Base-by-base conservation (phyloP, 306 rosid species). In the Gillenia trifoliata region DNA sequence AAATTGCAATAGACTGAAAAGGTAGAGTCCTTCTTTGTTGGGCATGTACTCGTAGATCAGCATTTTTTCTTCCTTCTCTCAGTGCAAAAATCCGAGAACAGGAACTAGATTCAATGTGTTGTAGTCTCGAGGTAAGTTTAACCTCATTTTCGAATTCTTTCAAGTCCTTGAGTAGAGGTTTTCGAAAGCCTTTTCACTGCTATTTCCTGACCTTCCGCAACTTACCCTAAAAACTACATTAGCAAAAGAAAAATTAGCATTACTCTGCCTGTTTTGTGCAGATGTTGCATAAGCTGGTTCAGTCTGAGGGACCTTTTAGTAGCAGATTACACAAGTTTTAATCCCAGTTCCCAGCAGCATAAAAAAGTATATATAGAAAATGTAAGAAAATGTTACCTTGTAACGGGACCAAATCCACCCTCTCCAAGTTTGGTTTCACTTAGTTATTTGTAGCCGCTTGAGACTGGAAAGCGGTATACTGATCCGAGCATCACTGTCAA, bases 141-240 rank as follows among this genome's bases (percentile, higher is more conserved):
- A 86, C 85, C 72, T 88, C 93, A 68, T 82, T 88, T 70, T 76
- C 56, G 57, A 88, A 86, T 64, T 89, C 90, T 63, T n/a, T 78
- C 83, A 31, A 65, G 71, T 33, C 89, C 89, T 70, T 86, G 90
- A 49, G 60, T 72, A 2, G 89, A 88, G 13, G 80, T 60, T 66
- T 78, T 78, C 26, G 90, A 86, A 59, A 85, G 77, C 36, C 79
- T 81, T 60, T 86, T 89, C 22, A 84, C 85, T 1, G 93, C 88
- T 55, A 89, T 72, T 76, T 81, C 83, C 22, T 57, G 69, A 6
- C 78, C 87, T 31, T 34, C 16, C 74, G 59, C 47, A 83, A 62
- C 47, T 50, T 71, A 25, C 81, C 87, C 84, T 76, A 30, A 36
- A 11, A 33, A 11, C 10, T 15, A 43, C 1, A 52, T 52, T 52